Evolutionary conservation across 345 rosid genomes (phyloP).

Genomic region (Durio zibethinus): DNA sequence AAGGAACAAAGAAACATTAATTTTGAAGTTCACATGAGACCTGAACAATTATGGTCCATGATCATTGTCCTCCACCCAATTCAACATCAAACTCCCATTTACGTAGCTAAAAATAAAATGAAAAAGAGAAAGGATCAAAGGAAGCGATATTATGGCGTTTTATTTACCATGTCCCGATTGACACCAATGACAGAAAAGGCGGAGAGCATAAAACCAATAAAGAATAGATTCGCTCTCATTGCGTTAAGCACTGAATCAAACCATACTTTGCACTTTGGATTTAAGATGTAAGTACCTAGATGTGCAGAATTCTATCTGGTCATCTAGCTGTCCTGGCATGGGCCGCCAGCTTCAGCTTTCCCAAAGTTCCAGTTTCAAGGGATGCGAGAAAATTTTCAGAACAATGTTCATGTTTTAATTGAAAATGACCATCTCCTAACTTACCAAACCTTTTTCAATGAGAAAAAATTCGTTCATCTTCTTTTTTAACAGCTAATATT

Average conservation of each 20-base stretch:
- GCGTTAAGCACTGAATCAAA: neutral
- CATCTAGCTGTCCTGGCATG: constrained; percentile 7
- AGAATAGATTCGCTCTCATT: too few species aligned
- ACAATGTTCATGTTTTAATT: neutral
- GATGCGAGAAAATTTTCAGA: too few species aligned
- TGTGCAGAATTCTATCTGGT: neutral
- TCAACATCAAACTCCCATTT: neutral
- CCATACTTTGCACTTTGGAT: neutral
- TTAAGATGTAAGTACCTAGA: too few species aligned
- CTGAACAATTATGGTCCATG: neutral
- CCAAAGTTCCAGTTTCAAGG: neutral
- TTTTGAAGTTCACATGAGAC: constrained; percentile 13
- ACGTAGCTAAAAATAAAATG: neutral
- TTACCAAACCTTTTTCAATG: neutral
- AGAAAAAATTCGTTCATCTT: too few species aligned
- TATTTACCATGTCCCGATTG: too few species aligned
- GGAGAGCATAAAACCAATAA: too few species aligned
- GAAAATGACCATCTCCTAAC: constrained; percentile 27
- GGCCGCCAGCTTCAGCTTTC: neutral
- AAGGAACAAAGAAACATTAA: neutral
- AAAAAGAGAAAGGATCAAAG: neutral
- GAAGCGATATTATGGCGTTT: too few species aligned
- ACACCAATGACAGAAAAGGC: too few species aligned
- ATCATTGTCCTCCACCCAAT: neutral
- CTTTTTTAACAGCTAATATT: neutral